Evolutionary conservation across 257 asterid species (phyloP).

Genomic region (Solanum dulcamara): DNA sequence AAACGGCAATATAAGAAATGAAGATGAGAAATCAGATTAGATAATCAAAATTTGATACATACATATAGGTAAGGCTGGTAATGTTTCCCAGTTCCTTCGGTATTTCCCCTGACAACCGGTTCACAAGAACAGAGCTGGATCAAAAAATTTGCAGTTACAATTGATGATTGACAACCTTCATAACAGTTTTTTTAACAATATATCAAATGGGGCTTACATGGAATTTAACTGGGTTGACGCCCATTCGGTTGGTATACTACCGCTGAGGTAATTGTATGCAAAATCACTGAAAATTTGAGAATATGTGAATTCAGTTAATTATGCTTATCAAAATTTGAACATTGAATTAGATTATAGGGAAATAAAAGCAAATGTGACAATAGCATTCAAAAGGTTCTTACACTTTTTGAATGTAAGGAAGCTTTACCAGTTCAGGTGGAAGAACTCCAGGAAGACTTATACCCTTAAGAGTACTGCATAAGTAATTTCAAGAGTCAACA

Average conservation of each 20-base stretch:
- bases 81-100: conserved; percentile 60
- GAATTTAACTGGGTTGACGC: conserved; percentile 37
- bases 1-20: background rate
- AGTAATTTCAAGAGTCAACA: background rate
- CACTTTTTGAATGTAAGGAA: conserved; percentile 12
- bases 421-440: conserved; percentile 12
- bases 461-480: conserved; percentile 7
- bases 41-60: conserved; percentile 21
- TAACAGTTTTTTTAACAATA: background rate
- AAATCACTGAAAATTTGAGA: conserved; percentile 49
- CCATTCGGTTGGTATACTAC: conserved; percentile 87
- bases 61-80: conserved; percentile 76
- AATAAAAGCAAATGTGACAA: background rate
- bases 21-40: background rate
- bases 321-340: background rate
- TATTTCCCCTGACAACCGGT: conserved; percentile 79
- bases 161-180: background rate
- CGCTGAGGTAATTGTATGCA: conserved; percentile 72
- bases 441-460: conserved; percentile 13
- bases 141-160: background rate
- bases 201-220: conserved; percentile 32
- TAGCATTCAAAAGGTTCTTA: background rate
- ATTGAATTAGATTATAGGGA: background rate
- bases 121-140: conserved; percentile 85
- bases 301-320: background rate